Evolutionary conservation across 305 asterid genomes (phyloP), one percentile per base, ranked within the genome.

Genomic region (Fraxinus floribunda): DNA sequence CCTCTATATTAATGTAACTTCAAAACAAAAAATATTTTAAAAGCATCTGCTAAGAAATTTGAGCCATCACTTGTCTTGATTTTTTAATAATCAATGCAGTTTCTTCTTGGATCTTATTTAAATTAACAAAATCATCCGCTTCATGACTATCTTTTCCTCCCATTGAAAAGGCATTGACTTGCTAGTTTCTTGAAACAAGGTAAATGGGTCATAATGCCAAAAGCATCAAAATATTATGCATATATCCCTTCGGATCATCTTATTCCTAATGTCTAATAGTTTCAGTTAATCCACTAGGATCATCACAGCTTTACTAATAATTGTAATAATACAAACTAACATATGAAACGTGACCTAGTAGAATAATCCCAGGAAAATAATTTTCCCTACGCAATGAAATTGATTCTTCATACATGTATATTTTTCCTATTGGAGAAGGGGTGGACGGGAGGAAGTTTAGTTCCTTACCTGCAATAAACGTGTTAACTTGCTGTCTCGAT

Each of bases 401-500:
- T 64, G 73, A 64, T 24, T 78, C 60, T 7, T 20, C 75, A n/a
- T 41, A 34, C 77, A 81, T 15, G 75, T n/a, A 60, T 39, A 20
- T 5, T 74, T 39, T 66, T 62, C 32, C 66, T 11, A 66, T 83
- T 60, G 75, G 30, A 82, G 70, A 84, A 60, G 11, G 73, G 1
- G 32, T 6, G 38, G 75, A 30, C 4, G 75, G 35, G 16, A 73
- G 13, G 77, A 75, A 26, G 13, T 78, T 80, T 13, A 76, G 36
- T 80, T 62, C 62, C 86, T 83, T 90, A 79, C 99, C 93, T 96
- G 98, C 80, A 96, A 82, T 84, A 96, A 88, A 34, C 99, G 96
- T 72, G 98, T 96, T 84, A 96, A 85, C 86, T 94, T 96, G 97
- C 98, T 94, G 80, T 96, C 99, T 26, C 99, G 91, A 83, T 96